These are phyloP conservation scores for Glutinoglossum americanum DNA, from an alignment of 495 filamentous ascomycete genomes.

Conservation along the genomic window DNA sequence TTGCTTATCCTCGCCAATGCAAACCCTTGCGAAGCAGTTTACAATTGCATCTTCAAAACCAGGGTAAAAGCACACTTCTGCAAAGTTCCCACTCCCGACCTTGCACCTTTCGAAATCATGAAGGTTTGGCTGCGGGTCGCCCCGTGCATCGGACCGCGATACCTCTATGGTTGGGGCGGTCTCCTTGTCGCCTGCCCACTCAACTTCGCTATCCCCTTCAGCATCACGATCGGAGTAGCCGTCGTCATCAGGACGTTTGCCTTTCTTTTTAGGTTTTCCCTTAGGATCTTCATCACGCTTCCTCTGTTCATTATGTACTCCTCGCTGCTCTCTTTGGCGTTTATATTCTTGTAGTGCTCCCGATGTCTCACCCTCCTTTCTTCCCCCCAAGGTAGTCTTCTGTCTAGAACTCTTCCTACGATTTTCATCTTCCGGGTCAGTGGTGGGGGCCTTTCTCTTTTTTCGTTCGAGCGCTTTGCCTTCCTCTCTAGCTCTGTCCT, in stretches of 20 bases:
- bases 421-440: conserved; percentile 46
- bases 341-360: conserved; percentile 65
- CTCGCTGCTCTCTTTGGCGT: conserved; percentile 65
- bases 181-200: conserved; percentile 33
- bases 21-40: conserved; percentile 62
- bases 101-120: conserved; percentile 61
- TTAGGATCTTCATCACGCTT: conserved; percentile 45
- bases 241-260: conserved; percentile 16
- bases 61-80: conserved; percentile 74
- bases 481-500: conserved; percentile 42
- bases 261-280: conserved; percentile 9
- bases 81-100: conserved; percentile 61
- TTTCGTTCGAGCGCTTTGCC: conserved; percentile 33
- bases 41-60: conserved; percentile 62
- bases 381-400: conserved; percentile 54
- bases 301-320: conserved; percentile 43
- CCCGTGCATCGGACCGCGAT: conserved; percentile 22
- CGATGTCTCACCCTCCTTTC: conserved; percentile 58
- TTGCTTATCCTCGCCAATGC: conserved; percentile 45
- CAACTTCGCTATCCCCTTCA: conserved; percentile 61
- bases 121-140: conserved; percentile 45
- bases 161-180: conserved; percentile 16
- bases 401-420: conserved; percentile 64
- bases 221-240: conserved; percentile 38
- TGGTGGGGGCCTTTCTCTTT: conserved; percentile 61